Percentiles rank a stretch among this genome's conserved stretches.
Conservation (phyloP, 257 asterid genomes). For the Rhazya stricta region DNA sequence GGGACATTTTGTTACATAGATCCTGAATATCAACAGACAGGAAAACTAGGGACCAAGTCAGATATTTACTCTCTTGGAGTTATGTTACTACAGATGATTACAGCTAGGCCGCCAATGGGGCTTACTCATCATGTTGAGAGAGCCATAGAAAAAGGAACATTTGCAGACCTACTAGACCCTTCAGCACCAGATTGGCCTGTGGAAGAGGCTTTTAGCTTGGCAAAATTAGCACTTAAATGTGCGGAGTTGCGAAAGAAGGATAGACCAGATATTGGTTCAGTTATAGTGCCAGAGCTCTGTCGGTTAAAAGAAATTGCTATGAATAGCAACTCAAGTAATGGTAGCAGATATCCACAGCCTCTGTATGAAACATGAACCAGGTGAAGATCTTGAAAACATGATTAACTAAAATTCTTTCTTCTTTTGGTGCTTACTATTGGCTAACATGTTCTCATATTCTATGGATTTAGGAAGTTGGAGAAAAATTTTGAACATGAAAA, state of each 20-base stretch:
- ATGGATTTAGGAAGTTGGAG: not conserved
- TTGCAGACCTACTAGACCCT: constrained; percentile 64
- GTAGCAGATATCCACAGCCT: not conserved
- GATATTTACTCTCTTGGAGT: constrained; percentile 69
- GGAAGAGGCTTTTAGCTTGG: constrained; percentile 47
- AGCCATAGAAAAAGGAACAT: constrained; percentile 48
- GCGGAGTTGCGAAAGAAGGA: constrained; percentile 65
- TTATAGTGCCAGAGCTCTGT: constrained; percentile 56
- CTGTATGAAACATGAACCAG: not conserved
- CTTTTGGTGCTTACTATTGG: not conserved
- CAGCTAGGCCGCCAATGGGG: constrained; percentile 85
- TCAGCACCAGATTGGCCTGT: constrained; percentile 65
- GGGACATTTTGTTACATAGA: constrained; percentile 82
- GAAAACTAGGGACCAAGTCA: constrained; percentile 65
- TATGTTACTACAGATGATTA: constrained; percentile 61
- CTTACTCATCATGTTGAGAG: constrained; percentile 59
- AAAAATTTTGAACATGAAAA: not conserved
- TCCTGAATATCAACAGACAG: constrained; percentile 82
- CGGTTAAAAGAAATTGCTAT: constrained; percentile 47
- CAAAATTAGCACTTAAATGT: constrained; percentile 53
- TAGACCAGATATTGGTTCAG: constrained; percentile 61
- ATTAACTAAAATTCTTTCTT: not conserved
- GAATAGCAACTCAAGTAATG: constrained; percentile 12
- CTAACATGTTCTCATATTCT: not conserved
- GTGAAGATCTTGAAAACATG: not conserved